Conservation (phyloP, 1,139 yeast genomes). For the Arxiozyma telluris region DNA sequence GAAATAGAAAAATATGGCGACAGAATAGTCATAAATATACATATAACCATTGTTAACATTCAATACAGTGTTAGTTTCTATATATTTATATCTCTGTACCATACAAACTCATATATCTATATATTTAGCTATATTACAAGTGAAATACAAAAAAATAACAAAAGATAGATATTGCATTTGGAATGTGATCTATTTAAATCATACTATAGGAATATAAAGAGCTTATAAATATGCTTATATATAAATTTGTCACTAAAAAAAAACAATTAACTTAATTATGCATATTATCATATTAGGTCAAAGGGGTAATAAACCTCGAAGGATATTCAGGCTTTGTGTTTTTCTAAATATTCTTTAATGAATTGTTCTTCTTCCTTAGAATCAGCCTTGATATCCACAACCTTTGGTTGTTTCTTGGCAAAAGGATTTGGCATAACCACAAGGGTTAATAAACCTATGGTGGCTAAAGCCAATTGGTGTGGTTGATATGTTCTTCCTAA, state of each 20-base stretch:
- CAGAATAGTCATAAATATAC: too few relatives aligned
- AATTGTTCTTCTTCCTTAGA: constrained; percentile 87
- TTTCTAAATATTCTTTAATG: constrained; percentile 35
- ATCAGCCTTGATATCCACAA: constrained; percentile 65
- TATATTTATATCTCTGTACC: background rate
- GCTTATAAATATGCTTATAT: background rate
- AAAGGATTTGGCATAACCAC: constrained; percentile 65
- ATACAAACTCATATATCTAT: too few relatives aligned
- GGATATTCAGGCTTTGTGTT: background rate
- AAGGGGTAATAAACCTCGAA: background rate
- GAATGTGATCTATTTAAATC: too few relatives aligned
- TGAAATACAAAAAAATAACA: background rate
- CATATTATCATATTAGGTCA: background rate
- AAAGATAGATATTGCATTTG: background rate
- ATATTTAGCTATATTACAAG: too few relatives aligned
- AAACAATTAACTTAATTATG: background rate
- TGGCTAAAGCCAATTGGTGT: constrained; percentile 62
- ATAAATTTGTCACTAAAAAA: too few relatives aligned
- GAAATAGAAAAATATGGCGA: background rate
- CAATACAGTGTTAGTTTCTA: background rate
- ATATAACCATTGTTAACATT: background rate
- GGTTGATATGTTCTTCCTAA: constrained; percentile 70
- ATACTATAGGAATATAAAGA: background rate
- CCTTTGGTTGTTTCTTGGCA: constrained; percentile 47
- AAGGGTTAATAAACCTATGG: constrained; percentile 53